Evolutionary conservation across 2,329 filamentous ascomycete species (phyloP), one percentile per base, ranked within the genome.

Genomic region (Coniochaeta hoffmannii): DNA sequence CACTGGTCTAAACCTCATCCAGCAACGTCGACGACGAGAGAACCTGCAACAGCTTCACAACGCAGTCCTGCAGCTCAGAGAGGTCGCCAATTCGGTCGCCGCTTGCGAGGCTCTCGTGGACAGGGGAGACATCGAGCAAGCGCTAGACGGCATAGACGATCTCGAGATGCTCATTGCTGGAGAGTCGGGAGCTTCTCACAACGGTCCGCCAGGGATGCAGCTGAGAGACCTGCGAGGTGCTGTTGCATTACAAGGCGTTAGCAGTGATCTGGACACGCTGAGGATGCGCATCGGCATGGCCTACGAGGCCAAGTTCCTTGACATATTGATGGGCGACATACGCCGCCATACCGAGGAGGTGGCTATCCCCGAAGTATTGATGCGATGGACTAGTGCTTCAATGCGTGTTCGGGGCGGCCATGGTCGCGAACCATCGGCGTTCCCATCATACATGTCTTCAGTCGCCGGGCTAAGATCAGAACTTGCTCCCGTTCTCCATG

Each of bases 21-120:
- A 92, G 58, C 86, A 96, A 68, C 84, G 90, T 61, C 83, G 88
- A 53, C 82, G 90, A 54, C 82, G 88, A 63, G 89, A 96, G 63
- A 99, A 99, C 65, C 73, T 97, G 4, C 82, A 86, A 56, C 89
- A 90, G 68, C 76, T 99, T 15, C 87, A 88, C 30, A 85, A 90
- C 66, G 89, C 92, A 1, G 88, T 96, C 2, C 79, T 86, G 62
- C 94, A 99, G 67, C 78, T 99, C 24, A 85, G 86, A 60, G 81
- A 85, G 54, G 86, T 97, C 41, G 86, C 96, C 1, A 80, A 88
- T 41, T 85, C 85, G 1, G 81, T 97, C 3, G 82, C 82, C 4
- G 78, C 77, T 28, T 96, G 91, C 63, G 93, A 97, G 68, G 78
- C 84, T 28, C 73, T 93, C 31, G 89, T 97, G 1, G 90, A 97